Base-by-base conservation (phyloP, 2,329 filamentous ascomycete genomes). In the Hymenotorrendiella dingleyae region DNA sequence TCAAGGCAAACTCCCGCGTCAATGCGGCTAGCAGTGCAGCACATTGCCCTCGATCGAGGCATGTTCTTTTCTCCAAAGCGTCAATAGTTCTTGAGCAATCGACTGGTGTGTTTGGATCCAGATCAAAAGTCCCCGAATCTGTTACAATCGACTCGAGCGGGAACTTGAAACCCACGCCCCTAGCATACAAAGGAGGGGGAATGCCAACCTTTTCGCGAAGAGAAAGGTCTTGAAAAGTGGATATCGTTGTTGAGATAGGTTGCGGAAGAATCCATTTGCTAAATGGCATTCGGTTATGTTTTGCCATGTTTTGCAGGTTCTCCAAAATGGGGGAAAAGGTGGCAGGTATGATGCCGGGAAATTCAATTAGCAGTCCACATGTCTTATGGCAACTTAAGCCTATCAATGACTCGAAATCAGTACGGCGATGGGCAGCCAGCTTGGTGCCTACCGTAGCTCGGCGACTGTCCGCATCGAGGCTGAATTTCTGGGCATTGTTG, bases 301-400 rank as follows among this genome's bases (percentile, higher is more conserved):
- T 48, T 4, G 65, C 67, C 64, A 80, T 75, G 0, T 58, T 54
- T 52, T 83, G 75, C 2, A 84, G 61, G 0, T 71, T 72, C 24
- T 66, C 59, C 0, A 84, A 64, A 0, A 72, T 78, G 16, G 75
- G 73, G 14, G 57, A 33, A 29, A 60, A 63, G 6, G 59, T 56
- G 2, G 53, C 52, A 32, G 54, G 57, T 10, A 63, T 37, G 4
- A 62, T 45, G 4, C 55, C 55, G 2, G 58, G 60, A 36, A 62
- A 57, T 30, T 64, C 61, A 19, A 62, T 53, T 27, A 63, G 50
- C n/a, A 33, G 40, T 4, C 44, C 48, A 30, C 22, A 21, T 24
- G 27, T 42, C 12, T 30, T 40, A 24, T 47, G 17, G 40, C 45
- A 46, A 26, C 41, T 51, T 35, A 49, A 17, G 28, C 44, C 42